Percentiles rank a stretch among this genome's conserved stretches.
phyloP scores from a whole-genome alignment of 345 rosid genomes.

The Arabis hirsuta region DNA sequence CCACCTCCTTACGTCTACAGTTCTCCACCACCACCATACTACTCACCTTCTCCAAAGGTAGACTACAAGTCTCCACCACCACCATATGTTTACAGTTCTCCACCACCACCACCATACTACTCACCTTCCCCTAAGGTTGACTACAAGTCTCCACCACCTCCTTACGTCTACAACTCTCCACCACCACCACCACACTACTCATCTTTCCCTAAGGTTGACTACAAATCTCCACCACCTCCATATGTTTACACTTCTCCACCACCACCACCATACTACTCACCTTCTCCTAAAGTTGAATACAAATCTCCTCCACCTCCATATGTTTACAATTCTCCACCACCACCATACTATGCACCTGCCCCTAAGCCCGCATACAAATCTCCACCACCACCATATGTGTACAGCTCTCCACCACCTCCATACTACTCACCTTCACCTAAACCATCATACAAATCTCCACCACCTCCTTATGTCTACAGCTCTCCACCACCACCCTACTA shows the following conservation, averaged over 20 bases:
- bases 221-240: not conserved
- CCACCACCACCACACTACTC: not conserved
- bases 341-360: not conserved
- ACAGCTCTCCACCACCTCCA: conserved; percentile 2
- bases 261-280: not conserved
- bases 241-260: not conserved
- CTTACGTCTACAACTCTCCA: not conserved
- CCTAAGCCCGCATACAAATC: not conserved
- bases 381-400: not conserved
- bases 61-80: conserved; percentile 11
- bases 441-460: not conserved
- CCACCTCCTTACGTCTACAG: not conserved
- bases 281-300: not conserved
- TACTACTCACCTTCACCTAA: not conserved
- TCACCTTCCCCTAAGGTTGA: not conserved
- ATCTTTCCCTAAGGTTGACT: not conserved
- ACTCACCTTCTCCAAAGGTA: not conserved
- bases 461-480: conserved; percentile 14
- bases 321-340: not conserved
- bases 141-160: not conserved
- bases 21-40: not conserved
- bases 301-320: not conserved
- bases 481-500: conserved; percentile 15
- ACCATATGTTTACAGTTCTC: not conserved
- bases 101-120: not conserved